These are phyloP conservation scores for Eucalyptus rudis DNA, from an alignment of 345 rosid genomes.

Conservation along the genomic window DNA sequence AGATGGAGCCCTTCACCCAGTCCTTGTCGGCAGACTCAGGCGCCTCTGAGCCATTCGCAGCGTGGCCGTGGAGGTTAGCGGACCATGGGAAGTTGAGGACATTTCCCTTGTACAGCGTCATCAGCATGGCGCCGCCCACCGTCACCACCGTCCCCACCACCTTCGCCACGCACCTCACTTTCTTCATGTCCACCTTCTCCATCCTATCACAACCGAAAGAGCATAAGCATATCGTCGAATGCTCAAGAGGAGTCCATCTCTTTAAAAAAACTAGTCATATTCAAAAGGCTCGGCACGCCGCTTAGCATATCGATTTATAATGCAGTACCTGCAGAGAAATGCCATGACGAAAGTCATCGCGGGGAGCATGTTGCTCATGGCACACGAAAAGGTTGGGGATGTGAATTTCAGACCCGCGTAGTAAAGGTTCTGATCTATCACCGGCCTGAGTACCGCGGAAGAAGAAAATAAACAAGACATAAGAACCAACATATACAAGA, in stretches of 20 bases:
- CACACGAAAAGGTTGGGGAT: constrained; percentile 80
- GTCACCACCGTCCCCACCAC: constrained; percentile 59
- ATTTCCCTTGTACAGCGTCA: constrained; percentile 81
- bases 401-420: constrained; percentile 83
- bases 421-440: constrained; percentile 91
- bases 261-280: neutral
- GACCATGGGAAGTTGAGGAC: constrained; percentile 49
- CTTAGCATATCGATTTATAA: neutral
- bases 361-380: constrained; percentile 89
- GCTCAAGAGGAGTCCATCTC: neutral
- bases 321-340: constrained; percentile 25
- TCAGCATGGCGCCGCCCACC: constrained; percentile 73
- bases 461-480: neutral
- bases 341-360: constrained; percentile 82
- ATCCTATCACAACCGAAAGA: constrained; percentile 20
- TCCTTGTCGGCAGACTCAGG: constrained; percentile 16
- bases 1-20: constrained; percentile 57
- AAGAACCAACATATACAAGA: neutral
- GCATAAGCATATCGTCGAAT: neutral
- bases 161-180: constrained; percentile 70
- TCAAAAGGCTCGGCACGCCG: neutral
- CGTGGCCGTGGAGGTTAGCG: constrained; percentile 9
- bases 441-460: constrained; percentile 36
- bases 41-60: neutral
- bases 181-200: constrained; percentile 72